phyloP scores from a whole-genome alignment of 2,329 filamentous ascomycete species.

The Lachnellula willkommii region DNA sequence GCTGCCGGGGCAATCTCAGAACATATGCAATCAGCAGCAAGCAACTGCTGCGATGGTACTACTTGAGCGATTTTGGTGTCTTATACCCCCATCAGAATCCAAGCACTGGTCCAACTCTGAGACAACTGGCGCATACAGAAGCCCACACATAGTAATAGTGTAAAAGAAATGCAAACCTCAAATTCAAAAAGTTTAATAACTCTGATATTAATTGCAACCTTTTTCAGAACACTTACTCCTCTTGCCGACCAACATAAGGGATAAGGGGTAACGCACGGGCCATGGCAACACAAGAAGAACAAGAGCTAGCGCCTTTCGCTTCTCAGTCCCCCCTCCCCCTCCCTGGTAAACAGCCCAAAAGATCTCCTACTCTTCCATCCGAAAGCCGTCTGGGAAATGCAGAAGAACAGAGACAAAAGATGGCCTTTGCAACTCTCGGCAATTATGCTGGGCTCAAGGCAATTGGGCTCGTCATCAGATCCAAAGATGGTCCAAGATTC shows the following conservation, averaged over 20 bases:
- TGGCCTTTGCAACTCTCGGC: slow-evolving; percentile 5
- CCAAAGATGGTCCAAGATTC: slow-evolving; percentile 72
- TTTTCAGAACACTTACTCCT: background rate
- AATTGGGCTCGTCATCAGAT: slow-evolving; percentile 39
- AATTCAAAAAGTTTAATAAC: too few relatives aligned
- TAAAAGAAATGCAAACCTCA: too few relatives aligned
- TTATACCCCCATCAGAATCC: background rate
- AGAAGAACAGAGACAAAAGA: slow-evolving; percentile 4
- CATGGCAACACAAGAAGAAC: background rate
- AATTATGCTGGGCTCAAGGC: slow-evolving; percentile 45
- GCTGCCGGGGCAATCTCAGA: background rate
- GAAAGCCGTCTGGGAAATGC: background rate
- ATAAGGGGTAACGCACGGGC: background rate
- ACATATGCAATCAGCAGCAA: background rate
- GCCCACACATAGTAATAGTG: too few relatives aligned
- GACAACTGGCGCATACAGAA: background rate
- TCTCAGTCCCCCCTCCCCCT: background rate
- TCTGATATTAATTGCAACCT: too few relatives aligned
- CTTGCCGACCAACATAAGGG: background rate
- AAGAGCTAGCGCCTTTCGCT: background rate
- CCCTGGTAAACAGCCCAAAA: background rate
- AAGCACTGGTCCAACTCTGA: background rate
- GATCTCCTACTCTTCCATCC: background rate
- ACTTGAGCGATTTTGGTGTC: background rate
- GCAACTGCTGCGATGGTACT: background rate